Conservation (phyloP, 2,329 filamentous ascomycete species). For the Cercospora sp. region DNA sequence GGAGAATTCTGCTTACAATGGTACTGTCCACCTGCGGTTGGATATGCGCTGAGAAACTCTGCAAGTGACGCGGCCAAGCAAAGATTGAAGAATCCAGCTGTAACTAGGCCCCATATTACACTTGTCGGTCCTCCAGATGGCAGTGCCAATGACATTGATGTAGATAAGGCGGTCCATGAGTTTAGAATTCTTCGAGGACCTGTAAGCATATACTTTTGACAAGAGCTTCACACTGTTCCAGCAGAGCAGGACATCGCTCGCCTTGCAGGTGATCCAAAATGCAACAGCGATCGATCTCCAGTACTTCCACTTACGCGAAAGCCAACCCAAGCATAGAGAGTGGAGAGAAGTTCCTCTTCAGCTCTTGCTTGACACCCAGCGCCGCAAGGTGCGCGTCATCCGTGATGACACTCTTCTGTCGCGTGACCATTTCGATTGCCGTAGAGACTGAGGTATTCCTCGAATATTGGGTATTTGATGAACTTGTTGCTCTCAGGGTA, state of each 20-base stretch:
- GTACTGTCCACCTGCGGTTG: constrained; percentile 50
- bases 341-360: constrained; percentile 60
- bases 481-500: neutral
- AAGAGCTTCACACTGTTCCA: neutral
- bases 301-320: constrained; percentile 47
- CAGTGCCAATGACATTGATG: constrained; percentile 61
- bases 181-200: constrained; percentile 52
- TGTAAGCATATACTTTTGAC: neutral
- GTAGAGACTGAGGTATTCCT: neutral
- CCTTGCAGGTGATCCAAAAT: no score
- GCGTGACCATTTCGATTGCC: neutral
- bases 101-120: constrained; percentile 69
- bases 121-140: constrained; percentile 70
- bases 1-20: constrained; percentile 52
- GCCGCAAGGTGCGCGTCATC: constrained; percentile 56
- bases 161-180: constrained; percentile 62
- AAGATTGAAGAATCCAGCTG: constrained; percentile 65
- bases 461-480: neutral
- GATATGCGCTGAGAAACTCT: constrained; percentile 62
- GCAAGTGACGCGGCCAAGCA: constrained; percentile 69
- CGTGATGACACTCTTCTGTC: constrained; percentile 31
- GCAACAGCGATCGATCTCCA: no score
- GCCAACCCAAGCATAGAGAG: constrained; percentile 63
- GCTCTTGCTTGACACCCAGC: constrained; percentile 59
- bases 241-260: neutral